Evolutionary conservation across 257 asterid genomes (phyloP).

Genomic region (Ocimum tenuiflorum): DNA sequence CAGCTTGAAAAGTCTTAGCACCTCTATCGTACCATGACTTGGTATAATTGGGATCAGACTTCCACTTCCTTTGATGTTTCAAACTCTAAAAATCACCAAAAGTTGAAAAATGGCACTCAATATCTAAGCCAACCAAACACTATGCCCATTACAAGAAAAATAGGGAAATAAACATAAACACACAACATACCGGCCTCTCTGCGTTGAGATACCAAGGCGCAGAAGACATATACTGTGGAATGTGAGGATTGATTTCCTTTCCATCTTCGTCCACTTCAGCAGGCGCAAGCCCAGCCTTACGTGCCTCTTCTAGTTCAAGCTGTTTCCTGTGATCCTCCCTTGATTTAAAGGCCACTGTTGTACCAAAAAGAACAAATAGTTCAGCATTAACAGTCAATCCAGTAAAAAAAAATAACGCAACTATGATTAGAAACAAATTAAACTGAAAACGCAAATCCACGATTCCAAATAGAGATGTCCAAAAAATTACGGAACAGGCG

Average conservation of each 20-base stretch:
- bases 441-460: background rate
- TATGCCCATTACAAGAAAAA: background rate
- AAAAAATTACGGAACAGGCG: background rate
- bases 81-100: slow-evolving; percentile 47
- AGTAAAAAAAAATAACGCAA: background rate
- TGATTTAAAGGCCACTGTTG: slow-evolving; percentile 77
- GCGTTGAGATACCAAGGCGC: slow-evolving; percentile 95
- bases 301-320: slow-evolving; percentile 88
- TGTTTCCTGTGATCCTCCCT: slow-evolving; percentile 97
- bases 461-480: background rate
- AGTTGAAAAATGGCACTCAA: background rate
- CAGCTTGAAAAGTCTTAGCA: slow-evolving; percentile 72
- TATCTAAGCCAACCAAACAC: background rate
- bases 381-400: background rate
- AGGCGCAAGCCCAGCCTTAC: slow-evolving; percentile 97
- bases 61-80: slow-evolving; percentile 99
- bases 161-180: background rate
- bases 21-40: slow-evolving; percentile 90
- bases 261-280: slow-evolving; percentile 98
- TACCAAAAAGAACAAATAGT: background rate
- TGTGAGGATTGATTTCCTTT: slow-evolving; percentile 94
- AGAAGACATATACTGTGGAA: slow-evolving; percentile 94
- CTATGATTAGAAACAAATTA: background rate
- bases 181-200: slow-evolving; percentile 61
- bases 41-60: slow-evolving; percentile 70